Base-by-base conservation (phyloP, 2,329 filamentous ascomycete genomes). In the Nannizziopsis barbatae region DNA sequence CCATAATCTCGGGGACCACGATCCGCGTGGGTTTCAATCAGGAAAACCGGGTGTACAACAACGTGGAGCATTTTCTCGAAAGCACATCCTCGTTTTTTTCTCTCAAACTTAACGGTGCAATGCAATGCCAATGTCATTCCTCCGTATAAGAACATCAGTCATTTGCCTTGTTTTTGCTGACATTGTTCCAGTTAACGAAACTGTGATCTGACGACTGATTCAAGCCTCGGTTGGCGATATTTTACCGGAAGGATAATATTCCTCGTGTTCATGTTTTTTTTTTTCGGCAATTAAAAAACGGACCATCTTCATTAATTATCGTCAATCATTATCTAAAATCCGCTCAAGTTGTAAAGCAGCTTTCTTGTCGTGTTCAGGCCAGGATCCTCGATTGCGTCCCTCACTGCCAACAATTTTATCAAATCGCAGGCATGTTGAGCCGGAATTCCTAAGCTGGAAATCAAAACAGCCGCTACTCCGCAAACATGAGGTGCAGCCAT, bases 391-490 rank as follows among this genome's bases (percentile, higher is more conserved):
- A 62, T 52, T 42, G 56, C 57, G 27, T 45, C 52, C 14, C 56
- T 27, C 22, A 27, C 55, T 38, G 75, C 79, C 18, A 82, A 71
- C 53, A 65, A 60, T 66, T 73, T 74, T 58, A 81, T 73, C 53
- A 71, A 66, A 49, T 67, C 53, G 32, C 65, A 65, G 44, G 78
- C 71, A 7, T 58, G 65, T 36, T 61, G 64, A 40, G 65, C 63
- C 7, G 62, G 68, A 52, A 80, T 62, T 43, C 64, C 58, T 64
- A 78, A 73, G 47, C 79, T 69, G 47, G 67, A 57, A 47, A 59
- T 73, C 39, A 75, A 62, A 56, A 74, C 75, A 5, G 75, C 73
- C 50, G 76, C 72, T 42, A 76, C 65, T 50, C 76, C 76, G 7
- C 74, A 71, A 51, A 77, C 72, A 59, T 68, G 67, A 53, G 65